phyloP scores from a whole-genome alignment of 83 land plant genomes.

The Isoetes engelmannii region DNA sequence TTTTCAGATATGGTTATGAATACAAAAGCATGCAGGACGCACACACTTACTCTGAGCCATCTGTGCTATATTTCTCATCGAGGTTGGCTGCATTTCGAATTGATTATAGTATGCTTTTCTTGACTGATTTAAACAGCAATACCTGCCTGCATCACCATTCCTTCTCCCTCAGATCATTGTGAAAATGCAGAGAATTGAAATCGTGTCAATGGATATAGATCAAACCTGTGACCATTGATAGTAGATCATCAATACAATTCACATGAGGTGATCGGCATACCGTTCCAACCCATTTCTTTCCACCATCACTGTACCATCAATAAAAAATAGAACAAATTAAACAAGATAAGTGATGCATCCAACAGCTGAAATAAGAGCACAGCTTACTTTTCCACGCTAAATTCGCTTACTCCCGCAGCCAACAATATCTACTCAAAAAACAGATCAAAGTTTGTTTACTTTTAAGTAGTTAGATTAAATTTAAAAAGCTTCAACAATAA shows the following conservation, averaged over 20 bases:
- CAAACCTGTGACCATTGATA: conserved; percentile 23
- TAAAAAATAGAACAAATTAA: background rate
- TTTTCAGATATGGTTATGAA: background rate
- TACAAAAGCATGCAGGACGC: background rate
- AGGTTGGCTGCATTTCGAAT: conserved; percentile 35
- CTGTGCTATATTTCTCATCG: conserved; percentile 44
- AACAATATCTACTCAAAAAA: conserved; percentile 28
- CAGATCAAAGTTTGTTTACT: background rate
- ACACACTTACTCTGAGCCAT: conserved; percentile 7
- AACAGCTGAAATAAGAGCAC: background rate
- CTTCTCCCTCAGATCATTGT: background rate
- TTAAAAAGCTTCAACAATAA: background rate
- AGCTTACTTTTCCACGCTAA: conserved; percentile 28
- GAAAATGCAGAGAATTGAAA: background rate
- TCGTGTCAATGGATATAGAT: background rate
- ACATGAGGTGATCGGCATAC: conserved; percentile 17
- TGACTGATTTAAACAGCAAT: conserved; percentile 35
- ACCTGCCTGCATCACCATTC: conserved; percentile 21
- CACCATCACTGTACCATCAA: conserved; percentile 28
- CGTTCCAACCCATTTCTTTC: conserved; percentile 14
- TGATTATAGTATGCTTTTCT: conserved; percentile 21
- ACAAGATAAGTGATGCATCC: background rate
- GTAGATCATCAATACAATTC: conserved; percentile 15
- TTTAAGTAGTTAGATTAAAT: background rate
- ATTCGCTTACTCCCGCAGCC: conserved; percentile 32